Evolutionary conservation across 2,329 filamentous ascomycete species (phyloP).

Genomic region (Stylonectria norvegica): DNA sequence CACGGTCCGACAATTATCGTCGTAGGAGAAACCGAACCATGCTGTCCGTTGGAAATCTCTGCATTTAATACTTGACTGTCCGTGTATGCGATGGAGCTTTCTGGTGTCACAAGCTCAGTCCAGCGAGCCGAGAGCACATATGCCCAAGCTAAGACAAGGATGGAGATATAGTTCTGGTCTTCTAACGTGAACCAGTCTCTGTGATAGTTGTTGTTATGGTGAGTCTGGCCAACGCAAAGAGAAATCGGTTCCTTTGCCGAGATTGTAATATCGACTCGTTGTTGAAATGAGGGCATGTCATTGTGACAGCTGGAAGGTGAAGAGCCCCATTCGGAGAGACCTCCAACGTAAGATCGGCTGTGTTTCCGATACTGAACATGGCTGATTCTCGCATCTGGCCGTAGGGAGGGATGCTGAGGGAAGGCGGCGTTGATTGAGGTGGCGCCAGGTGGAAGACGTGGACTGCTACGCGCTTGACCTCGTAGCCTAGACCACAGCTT

Average conservation of each 20-base stretch:
- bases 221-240: not conserved
- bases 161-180: not conserved
- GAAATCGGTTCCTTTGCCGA: not conserved
- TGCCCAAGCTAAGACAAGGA: constrained; percentile 3
- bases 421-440: constrained; percentile 1
- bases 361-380: not conserved
- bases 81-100: constrained; percentile 1
- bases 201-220: not conserved
- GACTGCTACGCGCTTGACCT: not conserved
- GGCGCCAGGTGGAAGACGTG: not conserved
- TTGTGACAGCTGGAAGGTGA: not conserved
- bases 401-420: not conserved
- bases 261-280: not conserved
- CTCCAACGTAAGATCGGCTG: not conserved
- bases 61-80: not conserved
- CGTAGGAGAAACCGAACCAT: not conserved
- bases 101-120: constrained; percentile 2
- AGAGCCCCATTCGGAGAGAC: not conserved
- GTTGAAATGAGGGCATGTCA: constrained; percentile 1
- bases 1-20: constrained; percentile 1
- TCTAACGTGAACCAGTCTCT: not conserved
- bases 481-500: not conserved
- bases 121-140: constrained; percentile 8
- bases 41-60: not conserved
- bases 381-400: not conserved